Base-by-base conservation (phyloP, 257 asterid species). In the Leptodermis oblonga region DNA sequence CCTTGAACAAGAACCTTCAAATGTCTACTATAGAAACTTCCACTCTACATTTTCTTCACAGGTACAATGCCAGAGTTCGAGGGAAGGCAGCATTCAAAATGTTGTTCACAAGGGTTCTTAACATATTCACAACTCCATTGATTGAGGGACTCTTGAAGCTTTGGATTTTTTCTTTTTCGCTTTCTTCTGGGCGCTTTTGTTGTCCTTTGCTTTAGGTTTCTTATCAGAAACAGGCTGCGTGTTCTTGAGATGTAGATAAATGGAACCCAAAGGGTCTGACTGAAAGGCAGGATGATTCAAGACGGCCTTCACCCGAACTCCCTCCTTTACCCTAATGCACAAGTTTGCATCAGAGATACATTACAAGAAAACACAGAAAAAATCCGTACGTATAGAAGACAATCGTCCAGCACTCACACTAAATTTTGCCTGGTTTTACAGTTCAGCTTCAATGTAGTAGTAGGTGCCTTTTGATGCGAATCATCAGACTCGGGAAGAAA, bases 241-340 rank as follows among this genome's bases (percentile, higher is more conserved):
- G 76, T 73, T 80, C 84, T 80, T 86, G 79, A 90, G 70, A 78
- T 90, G 95, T 72, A 84, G 90, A 82, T 67, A 76, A 80, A 90
- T 86, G 62, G 97, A 85, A 43, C 78, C 87, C 51, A 92, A 42
- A 22, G 97, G 97, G 80, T 92, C 86, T 1, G 92, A 78, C 62
- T 82, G 88, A 67, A 85, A 92, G 60, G 69, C 74, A 0, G 92
- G 88, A 84, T 90, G 83, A 48, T 62, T 77, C 14, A 88, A 69
- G 56, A 92, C 95, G 7, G 84, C 69, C 83, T 77, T 83, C 79
- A 92, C 49, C 76, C 84, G 88, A 71, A 72, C 71, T 59, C 83
- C 67, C 81, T 92, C 97, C 82, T 82, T 88, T 80, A 90, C 65
- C 85, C 98, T 92, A 85, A 72, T 49, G 25, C 58, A 53, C 23